Base-by-base conservation (phyloP, 1,139 yeast genomes). In the Candida gigantensis region DNA sequence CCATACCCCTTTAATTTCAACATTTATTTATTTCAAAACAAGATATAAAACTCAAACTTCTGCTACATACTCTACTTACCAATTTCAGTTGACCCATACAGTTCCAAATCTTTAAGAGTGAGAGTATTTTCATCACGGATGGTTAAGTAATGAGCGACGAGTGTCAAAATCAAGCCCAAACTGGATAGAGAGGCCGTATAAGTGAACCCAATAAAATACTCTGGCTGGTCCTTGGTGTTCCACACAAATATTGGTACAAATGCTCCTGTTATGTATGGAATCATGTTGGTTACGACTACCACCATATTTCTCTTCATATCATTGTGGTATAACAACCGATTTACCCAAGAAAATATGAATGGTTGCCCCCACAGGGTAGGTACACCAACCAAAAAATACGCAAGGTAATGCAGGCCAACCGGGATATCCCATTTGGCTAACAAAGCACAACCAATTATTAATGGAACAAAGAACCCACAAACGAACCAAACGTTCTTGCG, bases 301-400 rank as follows among this genome's bases (percentile, higher is more conserved):
- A 72, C 60, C 38, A 74, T 66, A 45, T 71, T 72, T 42, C 81
- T 55, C 49, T 74, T 74, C 68, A 70, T 65, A 45, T 73, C 78
- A 45, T 76, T 75, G 5, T 32, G 35, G 13, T 59, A 55, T 12
- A 77, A 49, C 26, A 71, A 45, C 25, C 77, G 53, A 47, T 78
- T 78, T 11, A 77, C 65, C 83, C 82, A 78, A 2, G 79, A 32
- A 40, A 72, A 76, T n/a, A 77, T 73, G 47, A 72, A 58, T 1
- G 70, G 70, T 42, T 65, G 71, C 7, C 70, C 68, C 61, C 61
- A 65, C 1, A 69, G 43, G 0, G 77, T 59, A 0, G 82, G 77
- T 19, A 67, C 55, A 2, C 79, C 77, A 10, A 73, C 50, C 13
- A 75, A 44, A 43, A 67, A 75, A 50, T 74, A 77, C 5, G 67